A percentile compares a stretch with the other conserved stretches of the same genome.
phyloP scores from a whole-genome alignment of 495 filamentous ascomycete genomes.

The Aspergillus sparsus region DNA sequence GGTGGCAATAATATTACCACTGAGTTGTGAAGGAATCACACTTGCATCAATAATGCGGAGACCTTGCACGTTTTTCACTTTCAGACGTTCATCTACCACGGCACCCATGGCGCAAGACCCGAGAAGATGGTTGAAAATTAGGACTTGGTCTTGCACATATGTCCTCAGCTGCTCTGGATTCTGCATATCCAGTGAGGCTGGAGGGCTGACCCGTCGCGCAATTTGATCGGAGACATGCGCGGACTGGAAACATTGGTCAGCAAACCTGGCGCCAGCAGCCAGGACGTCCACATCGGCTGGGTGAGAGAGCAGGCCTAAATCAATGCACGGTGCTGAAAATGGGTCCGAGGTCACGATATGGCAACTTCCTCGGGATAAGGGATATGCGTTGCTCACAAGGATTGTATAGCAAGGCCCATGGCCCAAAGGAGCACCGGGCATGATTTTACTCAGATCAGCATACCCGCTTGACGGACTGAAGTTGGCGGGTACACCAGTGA shows the following conservation, averaged over 20 bases:
- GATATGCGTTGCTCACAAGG: not conserved
- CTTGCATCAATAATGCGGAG: constrained; percentile 58
- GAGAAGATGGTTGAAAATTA: constrained; percentile 28
- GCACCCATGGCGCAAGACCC: constrained; percentile 60
- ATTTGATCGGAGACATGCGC: not conserved
- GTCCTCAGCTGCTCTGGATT: constrained; percentile 29
- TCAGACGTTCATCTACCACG: constrained; percentile 50
- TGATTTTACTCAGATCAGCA: not conserved
- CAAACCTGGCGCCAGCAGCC: not conserved
- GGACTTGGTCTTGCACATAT: not conserved
- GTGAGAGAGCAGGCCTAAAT: not conserved
- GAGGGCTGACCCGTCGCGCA: not conserved
- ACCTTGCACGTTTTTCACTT: constrained; percentile 49
- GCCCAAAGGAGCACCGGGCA: not conserved
- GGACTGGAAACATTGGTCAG: not conserved
- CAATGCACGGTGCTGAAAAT: not conserved
- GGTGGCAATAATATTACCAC: not conserved
- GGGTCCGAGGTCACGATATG: not conserved
- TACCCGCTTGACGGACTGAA: not conserved
- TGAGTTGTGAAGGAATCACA: constrained; percentile 43
- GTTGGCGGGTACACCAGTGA: not conserved
- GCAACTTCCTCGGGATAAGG: not conserved
- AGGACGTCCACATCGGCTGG: not conserved
- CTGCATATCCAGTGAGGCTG: not conserved
- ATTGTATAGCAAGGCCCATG: not conserved